Conservation (phyloP, 305 asterid species). For the Fraxinus paxiana region DNA sequence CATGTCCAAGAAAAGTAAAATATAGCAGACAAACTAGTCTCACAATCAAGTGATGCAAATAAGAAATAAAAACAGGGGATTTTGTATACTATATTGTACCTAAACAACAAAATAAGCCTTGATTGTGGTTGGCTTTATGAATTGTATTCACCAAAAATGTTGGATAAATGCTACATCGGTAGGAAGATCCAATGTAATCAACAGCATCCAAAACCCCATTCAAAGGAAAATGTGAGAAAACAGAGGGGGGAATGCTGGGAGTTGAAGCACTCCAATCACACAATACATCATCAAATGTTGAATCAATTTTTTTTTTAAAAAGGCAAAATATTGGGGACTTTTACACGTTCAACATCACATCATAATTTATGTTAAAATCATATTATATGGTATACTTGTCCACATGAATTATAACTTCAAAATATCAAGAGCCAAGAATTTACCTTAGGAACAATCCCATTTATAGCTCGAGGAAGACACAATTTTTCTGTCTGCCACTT, state of each 20-base stretch:
- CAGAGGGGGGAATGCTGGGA: neutral
- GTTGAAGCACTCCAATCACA: neutral
- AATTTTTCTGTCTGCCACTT: constrained; percentile 92
- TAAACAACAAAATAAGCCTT: neutral
- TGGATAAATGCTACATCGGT: neutral
- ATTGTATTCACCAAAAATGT: neutral
- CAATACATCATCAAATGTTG: neutral
- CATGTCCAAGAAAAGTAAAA: neutral
- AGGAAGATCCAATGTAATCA: neutral
- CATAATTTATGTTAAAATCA: neutral
- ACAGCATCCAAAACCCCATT: neutral
- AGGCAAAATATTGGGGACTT: neutral
- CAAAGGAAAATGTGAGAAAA: neutral
- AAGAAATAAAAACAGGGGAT: neutral
- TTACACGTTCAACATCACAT: neutral
- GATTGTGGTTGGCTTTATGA: neutral
- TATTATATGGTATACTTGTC: constrained; percentile 5
- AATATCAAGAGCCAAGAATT: constrained; percentile 6
- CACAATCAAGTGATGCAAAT: constrained; percentile 7
- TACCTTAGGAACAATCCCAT: constrained; percentile 95
- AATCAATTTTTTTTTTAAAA: neutral
- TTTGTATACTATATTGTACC: neutral
- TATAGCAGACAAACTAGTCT: neutral
- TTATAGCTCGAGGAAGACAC: constrained; percentile 71
- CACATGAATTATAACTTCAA: constrained; percentile 5